A percentile compares a stretch with the other conserved stretches of the same genome.
Conservation (phyloP, 345 rosid species). For the Geranium rotundifolium region DNA sequence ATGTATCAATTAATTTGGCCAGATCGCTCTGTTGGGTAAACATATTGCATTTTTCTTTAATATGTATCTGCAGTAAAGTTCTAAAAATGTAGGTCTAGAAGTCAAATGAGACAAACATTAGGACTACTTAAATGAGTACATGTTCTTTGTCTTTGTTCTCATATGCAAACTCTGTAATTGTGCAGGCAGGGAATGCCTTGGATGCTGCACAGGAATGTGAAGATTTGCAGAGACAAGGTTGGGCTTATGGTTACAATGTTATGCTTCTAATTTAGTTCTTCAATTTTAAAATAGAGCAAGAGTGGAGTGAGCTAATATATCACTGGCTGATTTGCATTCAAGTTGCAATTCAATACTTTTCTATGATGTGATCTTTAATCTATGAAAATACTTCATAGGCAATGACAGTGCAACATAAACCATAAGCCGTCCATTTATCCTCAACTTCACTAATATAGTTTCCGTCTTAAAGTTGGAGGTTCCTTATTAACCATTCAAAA, state of each 20-base stretch:
- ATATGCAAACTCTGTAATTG: constrained; percentile 10
- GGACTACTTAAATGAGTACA: neutral
- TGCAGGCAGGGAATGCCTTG: constrained; percentile 45
- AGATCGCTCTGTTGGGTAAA: constrained; percentile 69
- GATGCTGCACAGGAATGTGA: constrained; percentile 71
- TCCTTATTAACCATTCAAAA: too few relatives aligned
- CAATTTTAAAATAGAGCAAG: neutral
- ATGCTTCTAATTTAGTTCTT: neutral
- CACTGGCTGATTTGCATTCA: neutral
- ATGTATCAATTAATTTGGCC: constrained; percentile 65
- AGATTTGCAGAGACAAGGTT: constrained; percentile 55
- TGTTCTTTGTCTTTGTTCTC: constrained; percentile 4
- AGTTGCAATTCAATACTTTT: too few relatives aligned
- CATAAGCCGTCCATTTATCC: neutral
- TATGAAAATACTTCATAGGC: neutral
- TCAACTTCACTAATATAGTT: neutral
- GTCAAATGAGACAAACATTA: neutral
- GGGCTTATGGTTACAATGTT: neutral
- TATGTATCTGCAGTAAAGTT: neutral
- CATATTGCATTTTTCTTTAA: constrained; percentile 5
- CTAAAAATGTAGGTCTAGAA: neutral
- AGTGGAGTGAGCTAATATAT: neutral
- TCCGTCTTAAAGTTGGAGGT: neutral
- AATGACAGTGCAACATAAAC: neutral
- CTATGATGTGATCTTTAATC: neutral